Percentiles rank a stretch among this genome's conserved stretches.
Evolutionary conservation across 2,329 filamentous ascomycete species (phyloP).

Genomic region (Clarireedia hainanense): DNA sequence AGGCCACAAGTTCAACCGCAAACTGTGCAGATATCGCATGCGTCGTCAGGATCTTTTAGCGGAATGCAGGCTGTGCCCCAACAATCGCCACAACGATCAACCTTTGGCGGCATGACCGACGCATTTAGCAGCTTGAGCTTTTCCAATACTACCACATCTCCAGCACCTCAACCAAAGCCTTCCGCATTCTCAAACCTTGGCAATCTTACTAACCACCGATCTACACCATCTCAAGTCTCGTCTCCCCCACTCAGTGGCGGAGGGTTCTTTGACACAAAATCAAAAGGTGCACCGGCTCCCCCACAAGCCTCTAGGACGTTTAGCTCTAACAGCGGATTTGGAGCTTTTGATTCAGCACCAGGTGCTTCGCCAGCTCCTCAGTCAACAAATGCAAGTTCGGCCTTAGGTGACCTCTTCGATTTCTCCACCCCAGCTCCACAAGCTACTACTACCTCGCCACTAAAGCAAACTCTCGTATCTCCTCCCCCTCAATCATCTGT

Average conservation of each 20-base stretch:
- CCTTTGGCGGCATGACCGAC: slow-evolving; percentile 57
- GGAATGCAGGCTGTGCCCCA: slow-evolving; percentile 44
- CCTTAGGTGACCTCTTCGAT: slow-evolving; percentile 76
- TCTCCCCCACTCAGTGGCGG: slow-evolving; percentile 51
- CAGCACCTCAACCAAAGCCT: slow-evolving; percentile 32
- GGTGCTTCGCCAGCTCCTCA: slow-evolving; percentile 34
- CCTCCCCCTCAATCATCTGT: slow-evolving; percentile 48
- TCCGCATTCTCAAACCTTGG: slow-evolving; percentile 43
- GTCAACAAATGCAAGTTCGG: slow-evolving; percentile 34
- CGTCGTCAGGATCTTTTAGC: slow-evolving; percentile 56
- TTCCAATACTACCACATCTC: slow-evolving; percentile 37
- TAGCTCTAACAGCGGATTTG: slow-evolving; percentile 53
- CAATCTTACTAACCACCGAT: slow-evolving; percentile 33
- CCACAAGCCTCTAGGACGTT: slow-evolving; percentile 42
- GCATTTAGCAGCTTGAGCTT: slow-evolving; percentile 70
- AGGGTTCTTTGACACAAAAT: slow-evolving; percentile 73
- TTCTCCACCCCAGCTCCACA: slow-evolving; percentile 48
- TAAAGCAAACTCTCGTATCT: slow-evolving; percentile 30
- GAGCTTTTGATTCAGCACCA: slow-evolving; percentile 45
- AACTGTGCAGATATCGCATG: slow-evolving; percentile 38
- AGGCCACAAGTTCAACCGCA: slow-evolving; percentile 59
- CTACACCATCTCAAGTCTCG: slow-evolving; percentile 35
- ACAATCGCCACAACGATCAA: slow-evolving; percentile 37
- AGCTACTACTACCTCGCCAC: slow-evolving; percentile 35
- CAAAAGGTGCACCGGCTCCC: slow-evolving; percentile 42